Evolutionary conservation across 345 rosid genomes (phyloP), one percentile per base, ranked within the genome.

Genomic region (Dipteronia sinensis): DNA sequence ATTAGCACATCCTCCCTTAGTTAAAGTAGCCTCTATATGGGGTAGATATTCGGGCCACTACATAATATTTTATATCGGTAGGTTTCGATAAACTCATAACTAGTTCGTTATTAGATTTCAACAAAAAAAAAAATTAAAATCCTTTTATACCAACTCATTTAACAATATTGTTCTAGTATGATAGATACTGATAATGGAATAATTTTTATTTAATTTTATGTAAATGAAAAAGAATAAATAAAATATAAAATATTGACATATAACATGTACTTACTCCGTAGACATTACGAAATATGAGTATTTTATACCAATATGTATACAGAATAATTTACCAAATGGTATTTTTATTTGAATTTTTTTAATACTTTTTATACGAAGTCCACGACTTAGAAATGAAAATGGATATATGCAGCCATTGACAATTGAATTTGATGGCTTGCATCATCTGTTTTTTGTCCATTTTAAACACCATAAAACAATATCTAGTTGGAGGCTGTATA

Each of bases 391-490:
- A 38, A 38, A 67, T 38, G 10, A 67, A 47, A 44, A 69, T 8
- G 38, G 38, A 4, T 42, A 42, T 4, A 44, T 0, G 31, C 72
- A 44, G 1, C 56, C 47, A 56, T 31, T 56, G 65, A 72, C 75
- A 72, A 56, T 31, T 72, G 73, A 72, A 72, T 72, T 31, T 72
- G 73, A 72, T 34, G 13, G 55, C 55, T 20, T 71, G 47, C 59
- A 27, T 47, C 58, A 47, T 42, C 7, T 0, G 9, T 17, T 19
- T 4, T 29, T 7, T 16, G 7, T 70, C 62, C n/a, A 70, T 27
- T 23, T 22, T 68, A 15, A 70, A 70, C 42, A 16, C 73, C 16
- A 51, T 17, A 51, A 53, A 16, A 51, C 62, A 27, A 51, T 17
- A 19, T 17, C 34, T 7, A 25, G 73, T 25, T 29, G 64, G 74